Percentiles rank a stretch among this genome's conserved stretches.
These are phyloP conservation scores for Tricholoma flavovirens DNA, from an alignment of 768 basidiomycete genomes.

Conservation along the genomic window DNA sequence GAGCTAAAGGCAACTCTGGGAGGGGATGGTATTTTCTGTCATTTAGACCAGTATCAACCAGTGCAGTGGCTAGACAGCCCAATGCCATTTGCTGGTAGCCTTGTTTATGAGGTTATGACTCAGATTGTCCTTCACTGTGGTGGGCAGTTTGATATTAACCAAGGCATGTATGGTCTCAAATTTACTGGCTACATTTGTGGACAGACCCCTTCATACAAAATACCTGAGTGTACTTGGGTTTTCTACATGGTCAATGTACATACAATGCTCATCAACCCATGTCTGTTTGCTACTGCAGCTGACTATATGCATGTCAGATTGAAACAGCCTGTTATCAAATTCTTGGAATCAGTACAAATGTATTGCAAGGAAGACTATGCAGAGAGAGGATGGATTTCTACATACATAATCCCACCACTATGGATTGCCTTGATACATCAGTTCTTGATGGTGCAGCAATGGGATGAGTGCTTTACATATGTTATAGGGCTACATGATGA, in stretches of 20 bases:
- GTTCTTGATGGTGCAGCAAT: background rate
- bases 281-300: background rate
- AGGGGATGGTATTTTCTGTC: background rate
- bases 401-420: background rate
- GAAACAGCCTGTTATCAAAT: background rate
- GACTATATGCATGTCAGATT: background rate
- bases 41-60: background rate
- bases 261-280: background rate
- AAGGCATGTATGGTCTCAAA: background rate
- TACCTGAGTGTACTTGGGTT: background rate
- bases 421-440: background rate
- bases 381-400: background rate
- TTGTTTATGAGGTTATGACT: background rate
- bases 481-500: no score
- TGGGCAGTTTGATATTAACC: background rate
- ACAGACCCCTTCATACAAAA: background rate
- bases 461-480: no score
- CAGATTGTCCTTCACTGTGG: background rate
- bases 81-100: background rate
- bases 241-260: background rate
- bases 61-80: background rate
- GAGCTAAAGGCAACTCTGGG: background rate
- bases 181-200: background rate
- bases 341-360: background rate
- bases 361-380: background rate